Evolutionary conservation across 805 yeast genomes (phyloP).

Genomic region (Hanseniaspora pseudoguilliermondii): DNA sequence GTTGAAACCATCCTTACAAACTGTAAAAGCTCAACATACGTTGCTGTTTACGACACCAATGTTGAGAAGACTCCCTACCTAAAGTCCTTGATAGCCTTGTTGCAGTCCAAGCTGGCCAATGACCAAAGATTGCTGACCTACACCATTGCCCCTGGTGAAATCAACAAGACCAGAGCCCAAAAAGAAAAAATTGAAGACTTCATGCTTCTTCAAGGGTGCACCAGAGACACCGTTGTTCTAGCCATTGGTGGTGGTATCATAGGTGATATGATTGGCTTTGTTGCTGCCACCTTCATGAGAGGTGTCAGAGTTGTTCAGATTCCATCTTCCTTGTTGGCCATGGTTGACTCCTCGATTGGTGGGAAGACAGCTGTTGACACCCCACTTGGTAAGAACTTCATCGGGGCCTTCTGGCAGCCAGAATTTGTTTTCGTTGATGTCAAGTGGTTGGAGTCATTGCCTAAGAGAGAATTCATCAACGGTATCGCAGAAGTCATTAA

Average conservation of each 20-base stretch:
- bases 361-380: slow-evolving; percentile 98
- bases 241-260: slow-evolving; percentile 98
- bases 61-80: slow-evolving; percentile 55
- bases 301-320: slow-evolving; percentile 89
- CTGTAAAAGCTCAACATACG: slow-evolving; percentile 79
- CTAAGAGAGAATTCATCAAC: slow-evolving; percentile 86
- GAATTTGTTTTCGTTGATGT: slow-evolving; percentile 76
- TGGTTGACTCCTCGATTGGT: slow-evolving; percentile 97
- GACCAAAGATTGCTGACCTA: slow-evolving; percentile 57
- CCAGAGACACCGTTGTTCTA: slow-evolving; percentile 85
- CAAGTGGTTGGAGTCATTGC: slow-evolving; percentile 73
- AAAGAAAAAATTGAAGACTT: slow-evolving; percentile 91
- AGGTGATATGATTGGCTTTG: slow-evolving; percentile 98
- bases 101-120: slow-evolving; percentile 33
- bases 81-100: slow-evolving; percentile 33
- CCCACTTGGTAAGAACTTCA: slow-evolving; percentile 85
- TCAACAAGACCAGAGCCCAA: slow-evolving; percentile 73
- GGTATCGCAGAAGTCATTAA: slow-evolving; percentile 98
- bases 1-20: slow-evolving; percentile 49
- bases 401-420: slow-evolving; percentile 98
- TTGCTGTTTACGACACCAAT: slow-evolving; percentile 76
- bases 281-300: slow-evolving; percentile 98
- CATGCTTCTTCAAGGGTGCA: slow-evolving; percentile 69
- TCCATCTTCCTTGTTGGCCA: slow-evolving; percentile 85
- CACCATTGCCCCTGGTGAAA: slow-evolving; percentile 83